These are phyloP conservation scores for Colletotrichum sp. DNA, from an alignment of 2,329 filamentous ascomycete genomes.

Conservation along the genomic window DNA sequence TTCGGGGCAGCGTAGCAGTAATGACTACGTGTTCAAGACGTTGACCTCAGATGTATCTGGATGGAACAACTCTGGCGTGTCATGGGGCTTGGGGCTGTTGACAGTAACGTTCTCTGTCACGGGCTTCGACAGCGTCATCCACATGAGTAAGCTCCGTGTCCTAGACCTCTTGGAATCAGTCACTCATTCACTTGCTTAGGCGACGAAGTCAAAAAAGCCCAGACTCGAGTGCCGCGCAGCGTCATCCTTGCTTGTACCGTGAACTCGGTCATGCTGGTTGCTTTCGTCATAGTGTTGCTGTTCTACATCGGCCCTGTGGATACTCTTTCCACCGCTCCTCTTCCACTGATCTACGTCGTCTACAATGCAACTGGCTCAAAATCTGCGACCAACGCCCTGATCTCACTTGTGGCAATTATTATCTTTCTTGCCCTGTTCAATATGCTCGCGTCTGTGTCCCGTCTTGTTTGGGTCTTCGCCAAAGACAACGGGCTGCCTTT, in stretches of 20 bases:
- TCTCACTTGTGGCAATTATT: neutral
- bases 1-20: neutral
- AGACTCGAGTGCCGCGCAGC: neutral
- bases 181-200: rapidly evolving
- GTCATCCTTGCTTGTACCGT: neutral
- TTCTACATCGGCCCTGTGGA: neutral
- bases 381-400: neutral
- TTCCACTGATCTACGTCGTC: neutral
- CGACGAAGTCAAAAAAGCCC: neutral
- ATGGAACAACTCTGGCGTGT: neutral
- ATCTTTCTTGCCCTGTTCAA: neutral
- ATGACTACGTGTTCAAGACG: neutral
- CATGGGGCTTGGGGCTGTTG: neutral
- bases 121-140: neutral
- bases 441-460: neutral
- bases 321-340: neutral
- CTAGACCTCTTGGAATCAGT: rapidly evolving
- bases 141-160: neutral
- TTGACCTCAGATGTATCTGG: neutral
- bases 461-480: neutral
- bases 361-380: neutral
- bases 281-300: neutral
- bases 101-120: neutral
- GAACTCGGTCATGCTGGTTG: neutral
- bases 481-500: neutral